These are phyloP conservation scores for Cajanus cajan DNA, from an alignment of 306 rosid genomes.

Conservation along the genomic window DNA sequence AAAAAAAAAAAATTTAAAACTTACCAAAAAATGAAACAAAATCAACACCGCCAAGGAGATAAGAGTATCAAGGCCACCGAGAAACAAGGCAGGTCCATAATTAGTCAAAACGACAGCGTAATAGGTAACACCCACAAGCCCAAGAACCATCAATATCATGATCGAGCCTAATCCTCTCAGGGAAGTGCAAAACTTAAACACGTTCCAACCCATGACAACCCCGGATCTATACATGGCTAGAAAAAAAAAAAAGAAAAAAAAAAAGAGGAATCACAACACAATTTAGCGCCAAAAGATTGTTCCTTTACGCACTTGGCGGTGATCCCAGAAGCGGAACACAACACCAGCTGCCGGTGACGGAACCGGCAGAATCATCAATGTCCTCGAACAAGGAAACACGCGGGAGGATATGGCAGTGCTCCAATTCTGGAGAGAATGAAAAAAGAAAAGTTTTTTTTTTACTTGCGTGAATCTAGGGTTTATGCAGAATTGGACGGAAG, in stretches of 20 bases:
- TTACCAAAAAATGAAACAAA: slow-evolving; percentile 72
- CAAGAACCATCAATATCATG: slow-evolving; percentile 74
- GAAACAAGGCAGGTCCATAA: slow-evolving; percentile 62
- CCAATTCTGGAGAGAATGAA: neutral
- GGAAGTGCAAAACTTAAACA: slow-evolving; percentile 80
- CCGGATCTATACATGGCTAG: slow-evolving; percentile 76
- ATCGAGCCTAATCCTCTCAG: slow-evolving; percentile 79
- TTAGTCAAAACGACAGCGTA: slow-evolving; percentile 68
- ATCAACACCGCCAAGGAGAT: slow-evolving; percentile 52
- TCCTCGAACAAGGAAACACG: neutral
- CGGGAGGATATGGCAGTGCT: neutral
- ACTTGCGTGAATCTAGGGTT: slow-evolving; percentile 12
- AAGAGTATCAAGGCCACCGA: slow-evolving; percentile 51
- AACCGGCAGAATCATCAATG: neutral
- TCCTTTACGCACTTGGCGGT: neutral
- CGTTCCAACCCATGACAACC: slow-evolving; percentile 79
- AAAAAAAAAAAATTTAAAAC: slow-evolving; percentile 1
- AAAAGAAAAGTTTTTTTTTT: neutral
- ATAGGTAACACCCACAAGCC: slow-evolving; percentile 76
- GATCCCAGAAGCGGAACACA: neutral
- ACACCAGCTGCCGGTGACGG: neutral
- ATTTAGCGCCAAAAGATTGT: neutral
- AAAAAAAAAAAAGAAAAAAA: neutral
- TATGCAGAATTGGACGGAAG: neutral
- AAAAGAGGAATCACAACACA: slow-evolving; percentile 1